Evolutionary conservation across 1,139 yeast species (phyloP), one percentile per base, ranked within the genome.

Genomic region (Hemisphaericaspora subhashii): DNA sequence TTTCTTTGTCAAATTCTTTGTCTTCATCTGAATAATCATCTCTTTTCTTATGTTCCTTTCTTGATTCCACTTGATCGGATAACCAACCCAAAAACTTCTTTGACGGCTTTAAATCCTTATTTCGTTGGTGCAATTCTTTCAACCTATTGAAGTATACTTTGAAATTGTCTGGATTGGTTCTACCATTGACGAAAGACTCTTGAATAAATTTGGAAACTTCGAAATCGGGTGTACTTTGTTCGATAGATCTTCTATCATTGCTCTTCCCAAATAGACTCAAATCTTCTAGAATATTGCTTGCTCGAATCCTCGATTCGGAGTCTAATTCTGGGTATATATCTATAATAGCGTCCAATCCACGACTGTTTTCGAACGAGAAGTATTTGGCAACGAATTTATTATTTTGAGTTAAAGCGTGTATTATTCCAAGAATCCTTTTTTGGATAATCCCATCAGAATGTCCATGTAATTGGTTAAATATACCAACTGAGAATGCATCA

Each of bases 31-130:
- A 45, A 31, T 51, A 54, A 12, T 51, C 55, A 40, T 64, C 72
- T 44, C 69, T 62, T 40, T 54, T 53, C 29, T 52, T 55, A 12
- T 51, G 42, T 21, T 59, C 60, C 24, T 64, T 53, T 40, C 81
- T 65, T 14, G 44, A 41, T 29, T 72, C 76, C 1, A 74, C 69
- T 49, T 82, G 78, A 33, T 61, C 54, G 13, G 80, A 72, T 35
- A 87, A 60, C 95, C 95, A 87, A 26, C 72, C 60, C 38, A 86
- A 48, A 49, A 86, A 71, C 11, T 58, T 63, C 2, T 51, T 40
- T 1, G 58, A 41, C 5, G 70, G 65, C 25, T 57, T 52, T 25
- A 69, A 49, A 1, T 48, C 30, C 21, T 44, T 45, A 44, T 62
- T 51, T 2, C 41, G 17, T 25, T 52, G 30, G 46, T 71, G 77